Evolutionary conservation across 805 yeast genomes (phyloP), one percentile per base, ranked within the genome.

Genomic region (Saturnispora kantuleensis): DNA sequence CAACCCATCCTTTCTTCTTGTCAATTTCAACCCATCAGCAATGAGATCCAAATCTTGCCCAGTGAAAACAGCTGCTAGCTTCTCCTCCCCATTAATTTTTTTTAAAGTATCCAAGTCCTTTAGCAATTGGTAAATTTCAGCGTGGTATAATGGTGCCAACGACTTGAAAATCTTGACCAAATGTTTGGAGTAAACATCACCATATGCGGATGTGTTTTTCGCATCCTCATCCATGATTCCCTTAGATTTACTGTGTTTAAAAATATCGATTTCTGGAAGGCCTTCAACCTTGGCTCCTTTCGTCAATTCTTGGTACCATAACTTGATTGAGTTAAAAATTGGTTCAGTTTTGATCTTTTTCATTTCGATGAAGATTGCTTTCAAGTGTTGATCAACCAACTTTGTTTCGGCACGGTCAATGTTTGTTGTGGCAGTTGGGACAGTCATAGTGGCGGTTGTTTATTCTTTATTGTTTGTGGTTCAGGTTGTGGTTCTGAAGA

Each of bases 311-410:
- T 18, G 10, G 38, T 47, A 46, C 61, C 62, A 58, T 5, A 44
- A 16, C 29, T 48, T 46, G 41, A 49, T 54, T 9, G 52, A 44
- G 38, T 46, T 48, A 6, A 55, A 34, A 12, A 58, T 49, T 2
- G 48, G 50, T 35, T 44, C 46, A 5, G 53, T 53, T 35, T 59
- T 59, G 34, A 45, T 41, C 40, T 59, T 59, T 9, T 54, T 51
- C 10, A 59, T 40, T 31, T 53, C 54, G 36, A 40, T 48, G 17
- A 58, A 45, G 16, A 50, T 56, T 1, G 41, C 28, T n/a, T 39
- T 43, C 5, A 55, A 44, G 42, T 57, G 53, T 10, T 34, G 26
- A 7, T 38, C 39, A 18, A 51, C 52, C 16, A 47, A 50, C 18
- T 28, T 52, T 7, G n/a, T 21, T 21, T 50, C 28, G 2, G 48